Base-by-base conservation (phyloP, 768 basidiomycete species). In the Mycena polygramma region DNA sequence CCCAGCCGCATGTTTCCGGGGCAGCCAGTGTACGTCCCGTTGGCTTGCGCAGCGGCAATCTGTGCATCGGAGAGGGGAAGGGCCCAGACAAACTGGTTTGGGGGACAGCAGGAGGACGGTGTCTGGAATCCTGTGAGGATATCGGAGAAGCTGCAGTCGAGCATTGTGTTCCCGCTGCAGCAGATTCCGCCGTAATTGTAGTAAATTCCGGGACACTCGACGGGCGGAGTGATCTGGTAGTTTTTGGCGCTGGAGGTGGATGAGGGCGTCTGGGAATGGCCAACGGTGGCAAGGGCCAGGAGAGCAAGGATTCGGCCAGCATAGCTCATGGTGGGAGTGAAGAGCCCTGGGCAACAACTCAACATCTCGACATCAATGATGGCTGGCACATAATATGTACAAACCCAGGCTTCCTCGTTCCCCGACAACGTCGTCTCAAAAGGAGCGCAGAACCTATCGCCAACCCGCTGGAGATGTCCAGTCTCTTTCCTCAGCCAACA, bases 401-500 rank as follows among this genome's bases (percentile, higher is more conserved):
- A 46, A 46, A 46, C 7, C 4, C 45, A 19, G 0, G 45, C 19
- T 20, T 43, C 17, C 45, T 46, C 45, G 45, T 46, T 20, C 15
- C 17, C 19, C 52, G 52, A 51, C 24, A 51, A 26, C 26, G 26
- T 35, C 26, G 26, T 35, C 15, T 26, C 14, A 11, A 52, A 54
- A 20, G 17, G 19, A 36, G 43, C 43, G 1, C 19, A 19, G 8
- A 46, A 20, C 45, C 15, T 17, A 46, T 19, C 19, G 19, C 45
- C 17, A 46, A 15, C 15, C 43, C 17, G 15, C 19, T 46, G 19
- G 17, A 20, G 3, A 67, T 67, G 66, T 17, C 66, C 1, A 35
- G 5, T 14, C n/a, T 63, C 11, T 70, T 70, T 39, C 69, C 69
- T 60, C 57, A 41, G 1, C 63, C 69, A n/a, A 70, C 57, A 6